Conservation (phyloP, 305 asterid species). For the Fraxinus nigra region DNA sequence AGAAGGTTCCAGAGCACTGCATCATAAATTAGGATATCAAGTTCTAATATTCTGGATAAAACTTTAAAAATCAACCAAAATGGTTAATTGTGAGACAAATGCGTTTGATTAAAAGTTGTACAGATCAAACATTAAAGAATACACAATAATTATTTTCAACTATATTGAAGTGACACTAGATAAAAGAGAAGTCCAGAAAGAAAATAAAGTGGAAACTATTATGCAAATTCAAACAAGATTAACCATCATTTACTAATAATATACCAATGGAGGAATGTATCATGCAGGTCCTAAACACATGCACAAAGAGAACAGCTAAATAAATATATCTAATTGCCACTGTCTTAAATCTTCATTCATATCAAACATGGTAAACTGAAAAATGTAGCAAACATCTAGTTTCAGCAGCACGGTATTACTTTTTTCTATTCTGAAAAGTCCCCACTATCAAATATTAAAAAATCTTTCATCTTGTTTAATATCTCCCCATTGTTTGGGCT, state of each 20-base stretch:
- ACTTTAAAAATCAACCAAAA: background rate
- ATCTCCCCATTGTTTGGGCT: background rate
- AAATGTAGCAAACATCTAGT: background rate
- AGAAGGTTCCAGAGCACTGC: constrained; percentile 93
- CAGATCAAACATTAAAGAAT: background rate
- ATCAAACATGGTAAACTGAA: background rate
- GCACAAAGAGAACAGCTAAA: background rate
- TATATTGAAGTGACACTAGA: background rate
- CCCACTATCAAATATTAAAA: constrained; percentile 10
- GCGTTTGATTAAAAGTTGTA: background rate
- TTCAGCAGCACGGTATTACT: background rate
- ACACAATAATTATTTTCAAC: constrained; percentile 5
- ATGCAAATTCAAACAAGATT: background rate
- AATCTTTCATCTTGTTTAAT: background rate
- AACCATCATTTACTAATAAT: constrained; percentile 4
- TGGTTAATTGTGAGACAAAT: background rate
- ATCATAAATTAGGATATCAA: constrained; percentile 28
- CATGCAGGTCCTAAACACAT: background rate
- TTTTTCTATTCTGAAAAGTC: background rate
- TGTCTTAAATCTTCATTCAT: background rate
- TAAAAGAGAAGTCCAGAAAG: background rate
- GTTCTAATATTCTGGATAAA: constrained; percentile 12
- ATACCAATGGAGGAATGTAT: constrained; percentile 2
- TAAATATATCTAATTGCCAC: background rate
- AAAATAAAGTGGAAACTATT: background rate